Evolutionary conservation across 106 monocot genomes (phyloP).

Genomic region (Dendrobium nobile): DNA sequence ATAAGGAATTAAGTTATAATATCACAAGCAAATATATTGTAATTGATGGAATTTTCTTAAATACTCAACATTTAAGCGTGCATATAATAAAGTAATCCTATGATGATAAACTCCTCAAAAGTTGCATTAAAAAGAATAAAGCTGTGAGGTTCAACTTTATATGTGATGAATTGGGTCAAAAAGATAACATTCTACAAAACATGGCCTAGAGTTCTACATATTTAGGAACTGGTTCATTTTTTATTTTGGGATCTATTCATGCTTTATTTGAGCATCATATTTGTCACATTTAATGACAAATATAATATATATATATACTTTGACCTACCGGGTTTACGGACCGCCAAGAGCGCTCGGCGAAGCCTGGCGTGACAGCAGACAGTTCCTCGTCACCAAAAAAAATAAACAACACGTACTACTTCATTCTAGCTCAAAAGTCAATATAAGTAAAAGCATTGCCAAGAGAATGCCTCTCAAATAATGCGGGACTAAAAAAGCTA

Average conservation of each 20-base stretch:
- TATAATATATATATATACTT: too few species aligned
- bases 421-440: too few species aligned
- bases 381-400: too few species aligned
- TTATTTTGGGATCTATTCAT: background rate
- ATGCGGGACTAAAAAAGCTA: too few species aligned
- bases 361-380: too few species aligned
- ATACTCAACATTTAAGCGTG: background rate
- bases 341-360: too few species aligned
- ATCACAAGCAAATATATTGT: background rate
- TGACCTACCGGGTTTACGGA: too few species aligned
- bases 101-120: background rate
- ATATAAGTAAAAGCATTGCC: too few species aligned
- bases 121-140: background rate
- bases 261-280: background rate
- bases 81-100: background rate
- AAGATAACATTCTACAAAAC: background rate
- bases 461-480: too few species aligned
- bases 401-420: too few species aligned
- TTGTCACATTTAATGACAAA: background rate
- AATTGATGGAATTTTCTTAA: background rate
- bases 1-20: background rate
- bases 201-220: background rate
- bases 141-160: background rate
- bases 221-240: background rate
- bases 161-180: background rate